Conservation (phyloP, 2,329 filamentous ascomycete species). For the Xylaria polymorpha region DNA sequence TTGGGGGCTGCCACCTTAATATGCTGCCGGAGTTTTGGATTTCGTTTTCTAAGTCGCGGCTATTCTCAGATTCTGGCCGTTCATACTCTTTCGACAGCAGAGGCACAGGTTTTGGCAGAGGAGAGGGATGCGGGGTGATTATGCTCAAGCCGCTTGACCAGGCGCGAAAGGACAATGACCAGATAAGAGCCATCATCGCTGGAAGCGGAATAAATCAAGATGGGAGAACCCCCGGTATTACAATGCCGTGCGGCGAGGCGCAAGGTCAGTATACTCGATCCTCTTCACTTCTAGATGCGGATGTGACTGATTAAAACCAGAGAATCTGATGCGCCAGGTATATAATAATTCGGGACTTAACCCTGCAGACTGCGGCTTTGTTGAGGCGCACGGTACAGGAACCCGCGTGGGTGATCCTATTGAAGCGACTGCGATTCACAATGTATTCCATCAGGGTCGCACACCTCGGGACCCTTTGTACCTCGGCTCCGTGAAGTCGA, state of each 20-base stretch:
- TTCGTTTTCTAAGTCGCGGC: constrained; percentile 58
- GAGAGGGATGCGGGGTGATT: constrained; percentile 67
- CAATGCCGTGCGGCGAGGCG: constrained; percentile 63
- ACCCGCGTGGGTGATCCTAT: constrained; percentile 67
- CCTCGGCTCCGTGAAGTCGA: constrained; percentile 63
- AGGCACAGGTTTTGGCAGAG: constrained; percentile 70
- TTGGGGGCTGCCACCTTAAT: constrained; percentile 61
- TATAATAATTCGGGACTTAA: constrained; percentile 56
- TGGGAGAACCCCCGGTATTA: constrained; percentile 66
- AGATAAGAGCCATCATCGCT: constrained; percentile 63
- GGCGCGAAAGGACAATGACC: constrained; percentile 66
- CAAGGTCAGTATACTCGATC: constrained; percentile 54
- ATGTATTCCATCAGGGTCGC: constrained; percentile 56
- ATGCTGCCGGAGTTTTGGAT: constrained; percentile 61
- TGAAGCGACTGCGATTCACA: constrained; percentile 62
- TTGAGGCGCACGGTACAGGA: constrained; percentile 68
- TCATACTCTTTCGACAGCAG: constrained; percentile 63
- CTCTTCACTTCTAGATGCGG: not conserved
- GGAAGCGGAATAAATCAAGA: constrained; percentile 66
- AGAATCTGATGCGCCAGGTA: constrained; percentile 57
- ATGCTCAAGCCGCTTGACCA: constrained; percentile 67
- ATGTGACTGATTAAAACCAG: constrained; percentile 44
- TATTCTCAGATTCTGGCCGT: constrained; percentile 64
- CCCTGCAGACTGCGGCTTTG: constrained; percentile 55
- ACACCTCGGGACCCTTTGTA: constrained; percentile 57